Evolutionary conservation across 495 filamentous ascomycete genomes (phyloP).

Genomic region (Neurospora sp.): DNA sequence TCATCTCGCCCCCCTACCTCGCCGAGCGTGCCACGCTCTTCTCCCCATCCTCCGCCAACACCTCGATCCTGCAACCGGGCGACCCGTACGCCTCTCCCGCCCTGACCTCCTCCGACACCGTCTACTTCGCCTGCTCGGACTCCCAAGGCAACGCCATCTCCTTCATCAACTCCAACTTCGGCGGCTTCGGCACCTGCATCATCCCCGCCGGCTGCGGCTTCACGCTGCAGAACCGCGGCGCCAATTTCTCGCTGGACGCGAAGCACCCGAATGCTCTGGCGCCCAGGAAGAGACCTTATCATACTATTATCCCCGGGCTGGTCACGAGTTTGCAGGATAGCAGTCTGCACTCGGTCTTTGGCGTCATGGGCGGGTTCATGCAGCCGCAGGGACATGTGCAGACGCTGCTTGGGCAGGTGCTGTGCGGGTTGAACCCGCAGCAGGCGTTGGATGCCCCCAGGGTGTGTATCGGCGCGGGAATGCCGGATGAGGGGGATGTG

Average conservation of each 20-base stretch:
- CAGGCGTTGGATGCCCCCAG: conserved; percentile 84
- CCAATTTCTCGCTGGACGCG: conserved; percentile 60
- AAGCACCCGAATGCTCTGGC: conserved; percentile 69
- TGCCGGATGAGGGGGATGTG: conserved; percentile 38
- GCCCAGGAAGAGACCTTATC: conserved; percentile 84
- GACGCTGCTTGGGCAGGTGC: conserved; percentile 81
- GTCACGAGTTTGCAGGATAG: conserved; percentile 66
- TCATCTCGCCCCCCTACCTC: conserved; percentile 45
- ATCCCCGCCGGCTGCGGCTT: conserved; percentile 79
- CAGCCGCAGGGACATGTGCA: conserved; percentile 97
- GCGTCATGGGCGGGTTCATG: conserved; percentile 99
- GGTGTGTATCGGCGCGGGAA: conserved; percentile 68
- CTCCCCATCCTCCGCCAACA: conserved; percentile 16
- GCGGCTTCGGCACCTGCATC: conserved; percentile 80
- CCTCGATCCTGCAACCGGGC: conserved; percentile 39
- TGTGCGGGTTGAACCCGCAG: conserved; percentile 78
- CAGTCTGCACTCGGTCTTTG: conserved; percentile 72
- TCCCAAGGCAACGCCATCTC: conserved; percentile 74
- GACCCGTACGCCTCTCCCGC: conserved; percentile 44
- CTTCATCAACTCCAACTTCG: conserved; percentile 95
- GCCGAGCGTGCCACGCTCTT: conserved; percentile 31
- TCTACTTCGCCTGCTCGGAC: conserved; percentile 86
- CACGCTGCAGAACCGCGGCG: conserved; percentile 89
- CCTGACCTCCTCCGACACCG: conserved; percentile 70
- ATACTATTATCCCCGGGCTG: conserved; percentile 93